Evolutionary conservation across 805 yeast genomes (phyloP).

Genomic region (Pichia thaimueangensis): DNA sequence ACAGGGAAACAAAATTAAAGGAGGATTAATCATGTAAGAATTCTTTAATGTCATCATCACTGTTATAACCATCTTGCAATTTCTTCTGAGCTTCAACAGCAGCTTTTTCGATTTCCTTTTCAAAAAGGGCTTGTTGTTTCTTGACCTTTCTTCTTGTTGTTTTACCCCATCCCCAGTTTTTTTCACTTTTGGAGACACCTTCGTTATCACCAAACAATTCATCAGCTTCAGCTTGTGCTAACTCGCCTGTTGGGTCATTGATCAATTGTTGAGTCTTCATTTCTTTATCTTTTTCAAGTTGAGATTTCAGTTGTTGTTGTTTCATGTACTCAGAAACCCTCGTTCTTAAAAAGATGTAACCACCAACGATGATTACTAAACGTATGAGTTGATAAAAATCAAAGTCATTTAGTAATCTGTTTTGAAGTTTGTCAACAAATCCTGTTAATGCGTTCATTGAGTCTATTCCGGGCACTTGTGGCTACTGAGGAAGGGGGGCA

Average conservation of each 20-base stretch:
- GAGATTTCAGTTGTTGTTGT: constrained; percentile 42
- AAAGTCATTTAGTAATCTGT: constrained; percentile 32
- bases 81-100: constrained; percentile 30
- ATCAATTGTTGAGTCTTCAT: constrained; percentile 32
- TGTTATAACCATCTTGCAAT: constrained; percentile 30
- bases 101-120: constrained; percentile 39
- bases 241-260: constrained; percentile 31
- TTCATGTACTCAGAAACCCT: constrained; percentile 52
- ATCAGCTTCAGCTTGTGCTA: constrained; percentile 15
- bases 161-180: constrained; percentile 75
- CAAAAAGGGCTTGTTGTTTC: constrained; percentile 47
- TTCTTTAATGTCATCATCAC: constrained; percentile 66
- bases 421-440: constrained; percentile 8
- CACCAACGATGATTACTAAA: constrained; percentile 50
- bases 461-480: too few relatives aligned
- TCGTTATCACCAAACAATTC: constrained; percentile 19
- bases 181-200: constrained; percentile 29
- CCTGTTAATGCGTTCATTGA: background rate
- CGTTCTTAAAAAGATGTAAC: constrained; percentile 54
- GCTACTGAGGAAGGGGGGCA: too few relatives aligned
- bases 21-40: constrained; percentile 46
- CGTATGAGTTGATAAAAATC: constrained; percentile 42
- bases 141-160: constrained; percentile 56
- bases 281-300: constrained; percentile 41
- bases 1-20: too few relatives aligned